Conservation (phyloP, 2,329 filamentous ascomycete species). For the Sporothrix mexicana region DNA sequence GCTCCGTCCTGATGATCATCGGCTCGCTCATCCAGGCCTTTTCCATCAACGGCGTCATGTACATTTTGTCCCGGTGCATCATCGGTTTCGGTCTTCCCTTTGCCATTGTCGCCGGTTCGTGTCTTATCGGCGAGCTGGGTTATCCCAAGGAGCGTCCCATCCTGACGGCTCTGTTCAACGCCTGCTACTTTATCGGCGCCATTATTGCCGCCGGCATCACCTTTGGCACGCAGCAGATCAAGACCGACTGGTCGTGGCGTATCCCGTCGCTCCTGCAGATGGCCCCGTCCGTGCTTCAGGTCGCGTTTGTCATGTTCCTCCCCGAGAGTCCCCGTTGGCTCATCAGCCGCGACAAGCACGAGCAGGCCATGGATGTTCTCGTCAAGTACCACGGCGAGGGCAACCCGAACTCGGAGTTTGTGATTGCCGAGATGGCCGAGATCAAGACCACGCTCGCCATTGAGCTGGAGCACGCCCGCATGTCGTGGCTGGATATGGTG, state of each 20-base stretch:
- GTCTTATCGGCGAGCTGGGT: slow-evolving; percentile 64
- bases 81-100: slow-evolving; percentile 68
- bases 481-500: slow-evolving; percentile 60
- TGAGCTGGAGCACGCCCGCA: slow-evolving; percentile 57
- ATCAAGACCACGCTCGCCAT: slow-evolving; percentile 62
- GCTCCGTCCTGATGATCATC: slow-evolving; percentile 58
- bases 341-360: slow-evolving; percentile 40
- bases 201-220: slow-evolving; percentile 58
- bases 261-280: slow-evolving; percentile 52
- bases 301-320: slow-evolving; percentile 48
- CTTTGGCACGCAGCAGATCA: slow-evolving; percentile 52
- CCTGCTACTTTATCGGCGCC: slow-evolving; percentile 58
- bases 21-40: slow-evolving; percentile 61
- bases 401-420: slow-evolving; percentile 56
- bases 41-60: slow-evolving; percentile 58
- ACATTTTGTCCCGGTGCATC: slow-evolving; percentile 63
- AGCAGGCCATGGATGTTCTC: slow-evolving; percentile 41
- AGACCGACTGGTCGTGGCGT: slow-evolving; percentile 49
- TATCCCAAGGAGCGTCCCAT: slow-evolving; percentile 66
- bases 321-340: slow-evolving; percentile 42
- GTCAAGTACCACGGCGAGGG: slow-evolving; percentile 55
- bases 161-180: slow-evolving; percentile 64
- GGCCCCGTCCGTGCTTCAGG: slow-evolving; percentile 46
- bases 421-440: slow-evolving; percentile 65
- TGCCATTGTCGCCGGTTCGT: slow-evolving; percentile 63